These are phyloP conservation scores for Huntiella abstrusa DNA, from an alignment of 2,329 filamentous ascomycete genomes.

Conservation along the genomic window DNA sequence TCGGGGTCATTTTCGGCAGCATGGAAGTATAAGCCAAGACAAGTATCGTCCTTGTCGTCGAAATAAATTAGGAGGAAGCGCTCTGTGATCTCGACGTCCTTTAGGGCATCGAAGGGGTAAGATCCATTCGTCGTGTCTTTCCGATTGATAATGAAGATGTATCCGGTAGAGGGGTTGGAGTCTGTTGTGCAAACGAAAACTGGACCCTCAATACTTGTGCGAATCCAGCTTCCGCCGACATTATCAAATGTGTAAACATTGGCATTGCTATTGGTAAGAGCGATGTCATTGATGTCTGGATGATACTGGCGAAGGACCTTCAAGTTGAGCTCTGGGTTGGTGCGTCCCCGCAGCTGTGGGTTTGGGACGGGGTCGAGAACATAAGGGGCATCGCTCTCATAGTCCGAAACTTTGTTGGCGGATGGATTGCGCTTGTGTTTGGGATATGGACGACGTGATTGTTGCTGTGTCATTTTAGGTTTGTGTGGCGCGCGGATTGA, in stretches of 20 bases:
- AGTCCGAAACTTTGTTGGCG: conserved; percentile 32
- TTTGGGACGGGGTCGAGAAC: conserved; percentile 25
- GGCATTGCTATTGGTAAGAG: conserved; percentile 67
- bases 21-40: conserved; percentile 37
- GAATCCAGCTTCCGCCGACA: conserved; percentile 55
- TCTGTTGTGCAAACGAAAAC: conserved; percentile 44
- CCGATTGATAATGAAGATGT: conserved; percentile 57
- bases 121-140: conserved; percentile 52
- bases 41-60: conserved; percentile 20
- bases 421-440: conserved; percentile 24
- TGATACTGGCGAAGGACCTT: conserved; percentile 67
- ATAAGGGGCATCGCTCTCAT: conserved; percentile 44
- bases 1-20: conserved; percentile 23
- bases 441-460: conserved; percentile 20
- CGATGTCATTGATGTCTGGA: conserved; percentile 51
- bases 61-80: conserved; percentile 33
- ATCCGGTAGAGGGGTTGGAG: conserved; percentile 15
- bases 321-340: conserved; percentile 75
- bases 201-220: conserved; percentile 67
- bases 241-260: conserved; percentile 68
- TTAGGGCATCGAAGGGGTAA: conserved; percentile 40
- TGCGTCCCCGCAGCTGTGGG: conserved; percentile 36
- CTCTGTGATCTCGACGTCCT: conserved; percentile 42
- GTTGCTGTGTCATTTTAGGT: conserved; percentile 24
- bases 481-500: background rate